Base-by-base conservation (phyloP, 2,329 filamentous ascomycete genomes). In the Dendrostoma leiphaemia region DNA sequence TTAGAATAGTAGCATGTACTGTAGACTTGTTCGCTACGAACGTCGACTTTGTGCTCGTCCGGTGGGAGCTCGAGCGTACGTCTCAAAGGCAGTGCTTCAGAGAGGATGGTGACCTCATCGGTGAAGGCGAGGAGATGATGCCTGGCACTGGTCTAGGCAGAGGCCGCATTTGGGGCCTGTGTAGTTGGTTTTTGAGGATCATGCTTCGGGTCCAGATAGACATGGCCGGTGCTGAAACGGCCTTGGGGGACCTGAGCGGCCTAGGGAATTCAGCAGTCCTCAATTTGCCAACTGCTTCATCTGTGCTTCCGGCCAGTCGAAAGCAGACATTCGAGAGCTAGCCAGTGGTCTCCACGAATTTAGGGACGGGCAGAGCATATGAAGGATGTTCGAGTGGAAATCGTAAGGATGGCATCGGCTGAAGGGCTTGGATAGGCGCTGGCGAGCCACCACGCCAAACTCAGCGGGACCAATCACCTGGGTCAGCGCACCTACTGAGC, bases 211-310 rank as follows among this genome's bases (percentile, higher is more conserved):
- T 32, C 32, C 13, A 32, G 50, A 32, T 53, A 40, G 34, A 43
- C 32, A n/a, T 43, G 51, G 51, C 51, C 51, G 37, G 34, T 17
- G 26, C 52, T 54, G 52, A 54, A 51, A 54, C 52, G 15, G 41
- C 46, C 35, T n/a, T n/a, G n/a, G n/a, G n/a, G n/a, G n/a, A n/a
- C n/a, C n/a, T 31, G 52, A 38, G 17, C 41, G 35, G 45, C 37
- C 19, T 24, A 17, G 31, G 38, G 48, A 41, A 23, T 17, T 12
- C 10, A 40, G 21, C 21, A 4, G 17, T 12, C 6, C 19, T 23
- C 10, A 13, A 23, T 21, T n/a, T 24, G n/a, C 38, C 38, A 26
- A 41, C 2, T 41, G 13, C 26, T 15, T 26, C 21, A 23, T 13
- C 8, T 24, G 13, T 15, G 23, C 38, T n/a, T 15, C 7, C 10